phyloP scores from a whole-genome alignment of 768 basidiomycete genomes.

The Daedaleopsis sinensis region DNA sequence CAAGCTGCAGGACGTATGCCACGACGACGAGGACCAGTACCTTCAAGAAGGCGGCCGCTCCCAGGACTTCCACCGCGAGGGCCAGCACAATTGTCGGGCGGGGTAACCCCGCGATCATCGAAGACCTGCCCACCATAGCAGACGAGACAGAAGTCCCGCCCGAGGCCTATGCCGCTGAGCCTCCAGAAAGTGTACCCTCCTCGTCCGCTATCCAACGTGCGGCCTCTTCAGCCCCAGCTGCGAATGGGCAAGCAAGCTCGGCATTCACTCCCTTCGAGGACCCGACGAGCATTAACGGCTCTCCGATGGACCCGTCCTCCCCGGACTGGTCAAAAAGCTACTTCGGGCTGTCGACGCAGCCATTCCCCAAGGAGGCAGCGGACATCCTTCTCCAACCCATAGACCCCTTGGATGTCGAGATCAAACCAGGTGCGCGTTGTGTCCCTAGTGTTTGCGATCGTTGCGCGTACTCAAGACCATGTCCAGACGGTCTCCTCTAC shows the following conservation, averaged over 20 bases:
- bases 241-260: background rate
- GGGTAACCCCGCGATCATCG: constrained; percentile 24
- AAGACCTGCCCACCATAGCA: constrained; percentile 27
- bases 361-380: constrained; percentile 77
- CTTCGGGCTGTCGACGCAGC: constrained; percentile 72
- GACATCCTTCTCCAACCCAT: constrained; percentile 76
- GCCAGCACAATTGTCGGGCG: constrained; percentile 35
- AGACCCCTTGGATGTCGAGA: constrained; percentile 80
- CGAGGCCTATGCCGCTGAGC: constrained; percentile 6
- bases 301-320: constrained; percentile 20
- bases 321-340: constrained; percentile 93
- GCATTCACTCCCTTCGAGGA: constrained; percentile 10
- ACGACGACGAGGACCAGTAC: background rate
- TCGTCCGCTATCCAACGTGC: constrained; percentile 13
- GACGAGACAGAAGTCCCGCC: constrained; percentile 22
- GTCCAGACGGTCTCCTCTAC: constrained; percentile 86
- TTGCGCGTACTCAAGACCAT: background rate
- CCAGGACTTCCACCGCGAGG: constrained; percentile 25
- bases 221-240: background rate
- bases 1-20: constrained; percentile 2
- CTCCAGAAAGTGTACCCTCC: constrained; percentile 20
- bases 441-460: background rate
- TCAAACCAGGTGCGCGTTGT: constrained; percentile 79
- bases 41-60: constrained; percentile 9
- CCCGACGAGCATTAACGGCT: background rate